A percentile compares a stretch with the other conserved stretches of the same genome.
Conservation (phyloP, 2,329 filamentous ascomycete species). For the Colletotrichum neosansevieriae region DNA sequence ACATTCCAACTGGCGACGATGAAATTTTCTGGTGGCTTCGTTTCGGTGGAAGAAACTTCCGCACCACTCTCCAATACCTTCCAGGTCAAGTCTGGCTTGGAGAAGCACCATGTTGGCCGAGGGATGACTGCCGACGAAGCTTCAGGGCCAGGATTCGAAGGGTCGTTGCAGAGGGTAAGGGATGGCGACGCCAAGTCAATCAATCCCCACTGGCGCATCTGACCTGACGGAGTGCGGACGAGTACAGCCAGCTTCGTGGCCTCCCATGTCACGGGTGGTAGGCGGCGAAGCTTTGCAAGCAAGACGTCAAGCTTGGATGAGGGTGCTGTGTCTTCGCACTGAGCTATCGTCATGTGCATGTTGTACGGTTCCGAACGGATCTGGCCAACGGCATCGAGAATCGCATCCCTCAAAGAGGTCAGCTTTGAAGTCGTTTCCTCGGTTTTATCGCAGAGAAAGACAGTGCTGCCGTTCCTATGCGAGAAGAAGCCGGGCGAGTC, state of each 20-base stretch:
- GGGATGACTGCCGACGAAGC: background rate
- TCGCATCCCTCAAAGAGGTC: constrained; percentile 47
- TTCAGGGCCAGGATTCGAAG: background rate
- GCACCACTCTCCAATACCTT: background rate
- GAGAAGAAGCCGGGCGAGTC: constrained; percentile 59
- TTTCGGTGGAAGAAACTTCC: no score
- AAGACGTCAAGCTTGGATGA: constrained; percentile 62
- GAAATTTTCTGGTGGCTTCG: constrained; percentile 42
- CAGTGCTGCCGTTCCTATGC: constrained; percentile 62
- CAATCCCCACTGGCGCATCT: constrained; percentile 70
- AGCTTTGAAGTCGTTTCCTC: constrained; percentile 43
- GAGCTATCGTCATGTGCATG: constrained; percentile 71
- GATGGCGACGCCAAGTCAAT: constrained; percentile 52
- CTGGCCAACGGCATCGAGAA: constrained; percentile 54
- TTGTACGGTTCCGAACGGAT: constrained; percentile 47
- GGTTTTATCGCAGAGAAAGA: constrained; percentile 56
- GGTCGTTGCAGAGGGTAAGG: constrained; percentile 9
- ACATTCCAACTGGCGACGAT: constrained; percentile 66
- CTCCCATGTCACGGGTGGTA: constrained; percentile 63
- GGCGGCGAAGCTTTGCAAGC: constrained; percentile 62
- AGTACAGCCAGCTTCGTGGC: constrained; percentile 64
- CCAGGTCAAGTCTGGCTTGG: constrained; percentile 22
- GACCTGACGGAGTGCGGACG: constrained; percentile 58
- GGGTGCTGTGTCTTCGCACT: constrained; percentile 59
- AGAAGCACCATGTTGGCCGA: constrained; percentile 22